These are phyloP conservation scores for Pseudogymnoascus sp. DNA, from an alignment of 2,329 filamentous ascomycete species.

Conservation along the genomic window DNA sequence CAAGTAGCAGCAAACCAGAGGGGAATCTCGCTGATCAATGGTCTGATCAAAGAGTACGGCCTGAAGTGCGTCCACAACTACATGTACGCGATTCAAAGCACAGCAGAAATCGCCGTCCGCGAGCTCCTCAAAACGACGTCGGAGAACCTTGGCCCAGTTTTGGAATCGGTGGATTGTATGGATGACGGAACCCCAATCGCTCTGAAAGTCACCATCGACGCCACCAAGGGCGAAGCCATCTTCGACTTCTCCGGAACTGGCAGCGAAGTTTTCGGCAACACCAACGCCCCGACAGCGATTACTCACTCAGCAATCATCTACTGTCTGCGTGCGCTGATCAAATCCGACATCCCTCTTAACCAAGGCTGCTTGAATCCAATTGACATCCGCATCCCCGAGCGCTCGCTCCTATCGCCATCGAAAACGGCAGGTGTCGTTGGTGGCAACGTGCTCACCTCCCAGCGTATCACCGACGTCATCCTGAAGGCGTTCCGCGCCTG, in stretches of 20 bases:
- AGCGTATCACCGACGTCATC: conserved; percentile 74
- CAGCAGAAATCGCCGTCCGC: conserved; percentile 69
- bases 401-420: conserved; percentile 64
- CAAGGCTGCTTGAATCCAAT: conserved; percentile 74
- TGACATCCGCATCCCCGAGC: conserved; percentile 59
- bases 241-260: conserved; percentile 77
- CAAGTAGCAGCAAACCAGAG: conserved; percentile 84
- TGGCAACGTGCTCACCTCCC: conserved; percentile 70
- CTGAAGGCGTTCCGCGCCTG: conserved; percentile 70
- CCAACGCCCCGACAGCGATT: conserved; percentile 72
- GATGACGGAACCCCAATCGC: conserved; percentile 76
- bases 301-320: conserved; percentile 79
- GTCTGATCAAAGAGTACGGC: conserved; percentile 70
- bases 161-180: conserved; percentile 75
- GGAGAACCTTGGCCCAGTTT: conserved; percentile 61
- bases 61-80: conserved; percentile 73
- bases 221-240: conserved; percentile 63
- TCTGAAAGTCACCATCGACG: conserved; percentile 68
- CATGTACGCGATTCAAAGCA: conserved; percentile 75
- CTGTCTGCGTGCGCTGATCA: conserved; percentile 69
- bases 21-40: conserved; percentile 69
- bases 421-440: conserved; percentile 71
- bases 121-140: conserved; percentile 66
- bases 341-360: conserved; percentile 75
- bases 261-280: conserved; percentile 68